Conservation (phyloP, 805 yeast species). For the Ogataea nakhonphanomensis region DNA sequence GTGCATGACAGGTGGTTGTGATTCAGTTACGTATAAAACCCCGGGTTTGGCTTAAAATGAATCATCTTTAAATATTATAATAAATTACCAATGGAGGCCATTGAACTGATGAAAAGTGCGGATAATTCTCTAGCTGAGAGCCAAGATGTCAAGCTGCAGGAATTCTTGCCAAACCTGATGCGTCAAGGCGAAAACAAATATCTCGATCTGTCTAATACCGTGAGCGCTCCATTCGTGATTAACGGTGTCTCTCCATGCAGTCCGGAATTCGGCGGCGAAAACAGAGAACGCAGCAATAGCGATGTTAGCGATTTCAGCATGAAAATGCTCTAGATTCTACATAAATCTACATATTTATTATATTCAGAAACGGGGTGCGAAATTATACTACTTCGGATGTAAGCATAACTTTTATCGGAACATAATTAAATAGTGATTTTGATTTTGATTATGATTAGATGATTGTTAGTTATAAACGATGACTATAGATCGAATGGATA, state of each 20-base stretch:
- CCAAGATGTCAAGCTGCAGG: conserved; percentile 1
- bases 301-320: conserved; percentile 18
- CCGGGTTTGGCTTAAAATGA: neutral
- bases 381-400: neutral
- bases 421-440: neutral
- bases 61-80: neutral
- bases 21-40: conserved; percentile 2
- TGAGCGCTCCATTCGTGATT: conserved; percentile 61
- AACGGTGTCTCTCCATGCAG: conserved; percentile 60
- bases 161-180: neutral
- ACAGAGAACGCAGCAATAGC: conserved; percentile 22
- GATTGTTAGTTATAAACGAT: no score
- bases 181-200: conserved; percentile 32
- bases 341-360: neutral
- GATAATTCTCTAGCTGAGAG: neutral
- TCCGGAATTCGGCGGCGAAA: conserved; percentile 23
- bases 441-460: no score
- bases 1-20: conserved; percentile 4
- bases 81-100: conserved; percentile 5
- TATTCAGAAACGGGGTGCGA: neutral
- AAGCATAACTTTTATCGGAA: neutral
- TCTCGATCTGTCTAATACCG: conserved; percentile 53
- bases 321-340: conserved; percentile 10
- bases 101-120: conserved; percentile 4
- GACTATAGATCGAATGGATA: no score